Evolutionary conservation across 1,284 basidiomycete genomes (phyloP), one percentile per base, ranked within the genome.

Genomic region (Trichosporon sp.): DNA sequence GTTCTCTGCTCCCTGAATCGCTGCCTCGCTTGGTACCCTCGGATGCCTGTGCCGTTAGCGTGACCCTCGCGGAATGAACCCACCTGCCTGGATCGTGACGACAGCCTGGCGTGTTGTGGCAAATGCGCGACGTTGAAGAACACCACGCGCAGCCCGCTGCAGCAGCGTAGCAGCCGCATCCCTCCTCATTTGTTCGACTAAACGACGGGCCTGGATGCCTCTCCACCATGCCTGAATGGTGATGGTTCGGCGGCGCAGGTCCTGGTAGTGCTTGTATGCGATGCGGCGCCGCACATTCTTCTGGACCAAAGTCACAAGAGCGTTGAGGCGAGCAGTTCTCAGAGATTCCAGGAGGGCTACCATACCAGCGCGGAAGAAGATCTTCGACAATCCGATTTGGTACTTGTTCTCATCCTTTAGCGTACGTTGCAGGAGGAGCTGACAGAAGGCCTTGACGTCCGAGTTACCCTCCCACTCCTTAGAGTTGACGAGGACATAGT

Each of bases 361-460:
- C 93, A 99, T 98, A 76, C 97, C 97, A 11, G 97, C 95, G 69
- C 97, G 90, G 89, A 99, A 99, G 87, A 99, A 99, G 79, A 99
- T 97, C 86, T 99, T 99, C 43, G 94, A 98, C 31, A 96, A 88
- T 77, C 97, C 97, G 78, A 91, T 90, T 85, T 99, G 97, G 84
- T 97, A 98, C 87, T 98, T 98, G 87, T 98, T 94, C 31, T 91
- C 88, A 76, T 99, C 96, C 56, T 91, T 91, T 80, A 98, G 92
- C 0, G 93, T 96, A 76, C 88, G 90, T 72, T 91, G 88, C 43
- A 99, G 87, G 76, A 99, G 96, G 69, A 90, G 86, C 7, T 90
- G 88, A 80, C 96, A 98, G n/a, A 99, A 88, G 4, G 87, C 86
- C 76, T 89, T 90, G 68, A 96, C 88, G 77, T 95, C 91, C 79